These are phyloP conservation scores for Lachnellula arida DNA, from an alignment of 2,329 filamentous ascomycete genomes.

Conservation along the genomic window DNA sequence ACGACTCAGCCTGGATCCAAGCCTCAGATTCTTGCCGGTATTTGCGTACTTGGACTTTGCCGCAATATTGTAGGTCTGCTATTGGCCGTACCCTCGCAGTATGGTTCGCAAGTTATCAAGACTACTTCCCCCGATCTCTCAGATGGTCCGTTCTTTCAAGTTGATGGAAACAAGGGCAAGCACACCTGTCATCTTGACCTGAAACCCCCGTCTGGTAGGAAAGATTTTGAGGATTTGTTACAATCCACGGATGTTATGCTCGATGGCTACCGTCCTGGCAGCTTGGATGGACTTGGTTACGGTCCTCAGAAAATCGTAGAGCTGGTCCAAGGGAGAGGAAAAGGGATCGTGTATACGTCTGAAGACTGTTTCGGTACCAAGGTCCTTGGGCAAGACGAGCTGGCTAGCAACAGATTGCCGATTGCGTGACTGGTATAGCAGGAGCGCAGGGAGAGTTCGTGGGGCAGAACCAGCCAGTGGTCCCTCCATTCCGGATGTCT, in stretches of 20 bases:
- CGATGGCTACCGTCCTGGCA: constrained; percentile 66
- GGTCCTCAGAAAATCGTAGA: constrained; percentile 49
- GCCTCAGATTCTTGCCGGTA: constrained; percentile 44
- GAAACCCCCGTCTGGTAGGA: constrained; percentile 48
- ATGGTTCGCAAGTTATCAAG: constrained; percentile 70
- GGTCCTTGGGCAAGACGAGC: constrained; percentile 35
- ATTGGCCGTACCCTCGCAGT: constrained; percentile 65
- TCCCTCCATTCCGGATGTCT: constrained; percentile 60
- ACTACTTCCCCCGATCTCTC: constrained; percentile 63
- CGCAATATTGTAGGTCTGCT: constrained; percentile 70
- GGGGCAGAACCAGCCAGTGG: constrained; percentile 57
- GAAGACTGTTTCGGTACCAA: constrained; percentile 48
- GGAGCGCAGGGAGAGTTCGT: constrained; percentile 54
- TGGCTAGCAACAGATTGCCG: constrained; percentile 70
- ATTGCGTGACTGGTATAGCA: constrained; percentile 34
- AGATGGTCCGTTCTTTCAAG: constrained; percentile 68
- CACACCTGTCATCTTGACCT: constrained; percentile 61
- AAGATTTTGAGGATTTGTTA: constrained; percentile 54
- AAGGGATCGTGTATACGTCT: constrained; percentile 62
- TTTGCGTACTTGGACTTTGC: constrained; percentile 71
- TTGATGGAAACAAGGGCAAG: constrained; percentile 69
- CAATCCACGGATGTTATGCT: constrained; percentile 63
- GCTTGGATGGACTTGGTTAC: constrained; percentile 59
- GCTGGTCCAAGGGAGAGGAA: constrained; percentile 49
- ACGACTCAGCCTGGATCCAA: constrained; percentile 6